Evolutionary conservation across 2,329 filamentous ascomycete species (phyloP).

Genomic region (Fusarium euwallaceae): DNA sequence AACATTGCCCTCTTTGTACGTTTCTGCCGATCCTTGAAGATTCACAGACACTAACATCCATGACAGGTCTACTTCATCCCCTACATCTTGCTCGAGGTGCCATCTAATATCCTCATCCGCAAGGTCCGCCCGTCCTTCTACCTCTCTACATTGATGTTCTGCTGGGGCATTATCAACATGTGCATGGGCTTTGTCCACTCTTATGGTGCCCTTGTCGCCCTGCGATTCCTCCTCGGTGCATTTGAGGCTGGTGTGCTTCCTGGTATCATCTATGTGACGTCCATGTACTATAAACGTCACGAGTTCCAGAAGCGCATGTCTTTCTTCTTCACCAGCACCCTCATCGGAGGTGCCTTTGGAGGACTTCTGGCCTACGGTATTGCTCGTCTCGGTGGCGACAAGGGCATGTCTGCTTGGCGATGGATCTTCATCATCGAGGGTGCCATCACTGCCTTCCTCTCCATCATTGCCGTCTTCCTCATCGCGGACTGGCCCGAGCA

Average conservation of each 20-base stretch:
- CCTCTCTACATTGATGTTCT: constrained; percentile 54
- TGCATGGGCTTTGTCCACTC: constrained; percentile 55
- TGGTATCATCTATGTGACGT: constrained; percentile 59
- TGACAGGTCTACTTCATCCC: constrained; percentile 53
- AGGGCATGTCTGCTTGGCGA: constrained; percentile 61
- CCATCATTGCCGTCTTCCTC: constrained; percentile 41
- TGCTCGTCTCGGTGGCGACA: constrained; percentile 57
- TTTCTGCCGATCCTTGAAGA: background rate
- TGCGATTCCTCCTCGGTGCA: constrained; percentile 56
- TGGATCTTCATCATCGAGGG: constrained; percentile 56
- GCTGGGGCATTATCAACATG: constrained; percentile 56
- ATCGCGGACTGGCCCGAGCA: constrained; percentile 46
- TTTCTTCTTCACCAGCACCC: constrained; percentile 58
- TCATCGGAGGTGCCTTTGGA: constrained; percentile 58
- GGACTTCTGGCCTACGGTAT: constrained; percentile 64
- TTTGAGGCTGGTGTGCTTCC: constrained; percentile 55
- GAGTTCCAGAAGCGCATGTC: constrained; percentile 63
- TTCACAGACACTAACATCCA: background rate
- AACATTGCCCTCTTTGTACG: constrained; percentile 57
- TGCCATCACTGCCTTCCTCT: constrained; percentile 38
- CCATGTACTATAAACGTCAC: constrained; percentile 63
- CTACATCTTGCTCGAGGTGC: constrained; percentile 60
- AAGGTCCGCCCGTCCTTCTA: constrained; percentile 56
- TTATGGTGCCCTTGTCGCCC: constrained; percentile 49
- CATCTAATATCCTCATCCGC: constrained; percentile 61